A percentile compares a stretch with the other conserved stretches of the same genome.
Evolutionary conservation across 2,329 filamentous ascomycete genomes (phyloP).

Genomic region (Pseudogymnoascus sp.): DNA sequence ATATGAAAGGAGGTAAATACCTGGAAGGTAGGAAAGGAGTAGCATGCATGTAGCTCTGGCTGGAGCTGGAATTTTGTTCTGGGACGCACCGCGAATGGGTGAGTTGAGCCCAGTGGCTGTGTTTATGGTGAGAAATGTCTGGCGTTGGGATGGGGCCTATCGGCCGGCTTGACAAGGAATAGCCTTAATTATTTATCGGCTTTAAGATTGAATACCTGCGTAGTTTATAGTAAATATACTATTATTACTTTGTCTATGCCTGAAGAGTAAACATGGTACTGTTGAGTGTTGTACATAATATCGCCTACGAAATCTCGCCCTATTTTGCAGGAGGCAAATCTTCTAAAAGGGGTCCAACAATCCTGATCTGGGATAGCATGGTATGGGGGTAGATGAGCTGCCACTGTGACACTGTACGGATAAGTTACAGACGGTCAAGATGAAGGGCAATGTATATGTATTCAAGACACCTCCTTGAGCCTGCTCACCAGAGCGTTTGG

Average conservation of each 20-base stretch:
- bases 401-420: background rate
- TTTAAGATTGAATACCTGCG: background rate
- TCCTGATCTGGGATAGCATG: background rate
- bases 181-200: background rate
- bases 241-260: background rate
- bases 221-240: conserved; percentile 8
- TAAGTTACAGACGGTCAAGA: background rate
- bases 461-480: background rate
- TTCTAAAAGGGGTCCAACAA: background rate
- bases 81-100: background rate
- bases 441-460: background rate
- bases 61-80: background rate
- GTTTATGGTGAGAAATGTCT: background rate
- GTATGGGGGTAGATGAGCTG: background rate
- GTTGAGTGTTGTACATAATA: background rate
- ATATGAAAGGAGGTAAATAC: background rate
- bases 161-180: background rate
- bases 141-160: background rate
- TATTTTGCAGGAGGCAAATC: background rate
- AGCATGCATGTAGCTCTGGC: background rate
- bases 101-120: background rate
- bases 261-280: background rate
- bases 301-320: too few species aligned
- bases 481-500: background rate
- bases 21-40: background rate